Base-by-base conservation (phyloP, 2,329 filamentous ascomycete species). In the Scytalidium lignicola region DNA sequence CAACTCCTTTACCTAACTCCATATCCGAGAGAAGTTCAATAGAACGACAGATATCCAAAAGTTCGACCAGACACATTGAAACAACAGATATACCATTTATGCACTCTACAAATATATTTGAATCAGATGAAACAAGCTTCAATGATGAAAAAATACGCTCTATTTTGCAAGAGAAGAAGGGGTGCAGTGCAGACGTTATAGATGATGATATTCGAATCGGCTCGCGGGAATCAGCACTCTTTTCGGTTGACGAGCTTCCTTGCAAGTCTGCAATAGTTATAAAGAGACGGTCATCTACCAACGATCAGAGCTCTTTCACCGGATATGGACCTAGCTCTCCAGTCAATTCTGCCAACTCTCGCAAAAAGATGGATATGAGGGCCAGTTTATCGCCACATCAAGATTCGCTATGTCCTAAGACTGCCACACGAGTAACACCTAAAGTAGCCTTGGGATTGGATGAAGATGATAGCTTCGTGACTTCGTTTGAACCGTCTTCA, bases 401-500 rank as follows among this genome's bases (percentile, higher is more conserved):
- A 13, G 32, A 37, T 15, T n/a, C 32, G 5, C 4, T 7, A 7
- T 13, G 15, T 15, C 10, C 32, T 37, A 17, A 37, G 10, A 37
- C 32, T 37, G 7, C 32, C 6, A 17, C 32, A 37, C 6, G 32
- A 7, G 26, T 28, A 15, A 37, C 32, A 37, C 7, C 12, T 13
- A 37, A 13, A 37, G 15, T 17, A 17, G 6, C 32, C 5, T 7
- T 17, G 23, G 23, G 23, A n/a, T 37, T 8, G 4, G 32, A 37
- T 37, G 52, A 53, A 43, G 54, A 58, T 20, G 17, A 54, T 29
- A 62, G 54, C 43, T 65, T 62, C 47, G 42, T 64, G 6, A 63
- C 58, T 12, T 57, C 61, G 26, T 49, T 62, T 28, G 61, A 56
- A 15, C 61, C 61, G 13, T 63, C 62, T 28, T 64, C 60, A 18